phyloP scores from a whole-genome alignment of 2,329 filamentous ascomycete species.

The Metarhizium robertsii region DNA sequence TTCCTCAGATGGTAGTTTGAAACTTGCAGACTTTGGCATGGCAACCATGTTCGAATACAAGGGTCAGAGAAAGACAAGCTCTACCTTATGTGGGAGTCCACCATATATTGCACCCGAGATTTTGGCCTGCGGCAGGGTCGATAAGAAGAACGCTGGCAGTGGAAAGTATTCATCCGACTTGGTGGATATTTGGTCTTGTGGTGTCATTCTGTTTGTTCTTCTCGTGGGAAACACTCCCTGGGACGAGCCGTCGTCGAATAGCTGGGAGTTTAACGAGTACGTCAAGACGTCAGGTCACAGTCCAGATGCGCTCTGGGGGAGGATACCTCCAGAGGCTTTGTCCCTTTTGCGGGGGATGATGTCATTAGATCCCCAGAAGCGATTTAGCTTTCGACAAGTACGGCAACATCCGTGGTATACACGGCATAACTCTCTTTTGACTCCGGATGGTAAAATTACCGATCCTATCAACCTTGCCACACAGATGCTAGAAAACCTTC shows the following conservation, averaged over 20 bases:
- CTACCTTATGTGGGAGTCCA: constrained; percentile 88
- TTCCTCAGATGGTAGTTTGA: constrained; percentile 74
- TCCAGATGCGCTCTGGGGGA: constrained; percentile 76
- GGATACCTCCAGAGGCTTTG: constrained; percentile 62
- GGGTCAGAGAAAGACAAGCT: constrained; percentile 70
- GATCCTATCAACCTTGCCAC: constrained; percentile 85
- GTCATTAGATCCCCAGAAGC: constrained; percentile 61
- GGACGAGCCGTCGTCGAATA: constrained; percentile 81
- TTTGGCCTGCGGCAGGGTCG: constrained; percentile 39
- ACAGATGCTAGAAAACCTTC: constrained; percentile 84
- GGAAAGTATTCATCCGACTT: constrained; percentile 65
- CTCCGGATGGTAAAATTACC: constrained; percentile 60
- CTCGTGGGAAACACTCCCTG: constrained; percentile 95
- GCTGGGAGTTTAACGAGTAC: constrained; percentile 90
- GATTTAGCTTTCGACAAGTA: constrained; percentile 81
- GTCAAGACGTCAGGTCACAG: constrained; percentile 69
- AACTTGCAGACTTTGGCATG: constrained; percentile 94
- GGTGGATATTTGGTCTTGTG: constrained; percentile 94
- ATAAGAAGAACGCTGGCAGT: constrained; percentile 38
- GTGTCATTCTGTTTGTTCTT: constrained; percentile 93
- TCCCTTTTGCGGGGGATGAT: constrained; percentile 92
- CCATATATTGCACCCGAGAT: constrained; percentile 98
- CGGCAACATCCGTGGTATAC: constrained; percentile 94
- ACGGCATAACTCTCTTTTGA: constrained; percentile 67
- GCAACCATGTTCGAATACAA: constrained; percentile 90